Evolutionary conservation across 805 yeast species (phyloP), one percentile per base, ranked within the genome.

Genomic region (Pichia rugopelliculosa): DNA sequence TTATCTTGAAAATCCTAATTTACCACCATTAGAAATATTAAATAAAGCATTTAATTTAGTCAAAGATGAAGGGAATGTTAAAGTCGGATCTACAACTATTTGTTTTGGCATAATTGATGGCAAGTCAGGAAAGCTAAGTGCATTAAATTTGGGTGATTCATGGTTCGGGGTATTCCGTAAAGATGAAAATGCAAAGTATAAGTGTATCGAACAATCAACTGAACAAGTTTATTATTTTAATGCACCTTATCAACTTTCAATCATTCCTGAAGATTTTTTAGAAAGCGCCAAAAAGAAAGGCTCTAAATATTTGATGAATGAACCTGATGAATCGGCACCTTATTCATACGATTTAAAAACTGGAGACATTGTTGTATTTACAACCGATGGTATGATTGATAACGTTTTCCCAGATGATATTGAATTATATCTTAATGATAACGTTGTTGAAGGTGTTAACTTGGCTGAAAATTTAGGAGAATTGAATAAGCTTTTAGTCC

Each of bases 351-450:
- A 84, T 53, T 69, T 91, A 38, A 60, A 80, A 57, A 76, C 76
- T 45, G 79, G 82, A 43, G 99, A 91, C 62, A 68, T 93, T 18
- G 76, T 91, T 4, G 62, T 93, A 44, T 82, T 91, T 59, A 95
- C 95, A 37, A 88, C 97, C 0, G 99, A 91, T 67, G 99, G 99
- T 26, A 84, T 91, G 42, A 81, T 87, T 25, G 99, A 91, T 64
- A 91, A 91, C 62, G 77, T 91, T 36, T 73, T 77, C 15, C 72
- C 82, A 1, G 77, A 78, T 40, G 96, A 88, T 58, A 80, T 87
- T 44, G 87, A 80, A 59, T 59, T 77, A 17, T 84, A 76, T 53
- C 72, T 90, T 49, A 75, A 73, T 40, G 90, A 87, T 56, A 68
- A 66, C 44, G 66, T 64, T 8, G 60, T 57, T 22, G 58, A 59